Percentiles rank a stretch among this genome's conserved stretches.
Evolutionary conservation across 371 early-diverging fungal genomes (phyloP).

Genomic region (Rhizomucor miehei): DNA sequence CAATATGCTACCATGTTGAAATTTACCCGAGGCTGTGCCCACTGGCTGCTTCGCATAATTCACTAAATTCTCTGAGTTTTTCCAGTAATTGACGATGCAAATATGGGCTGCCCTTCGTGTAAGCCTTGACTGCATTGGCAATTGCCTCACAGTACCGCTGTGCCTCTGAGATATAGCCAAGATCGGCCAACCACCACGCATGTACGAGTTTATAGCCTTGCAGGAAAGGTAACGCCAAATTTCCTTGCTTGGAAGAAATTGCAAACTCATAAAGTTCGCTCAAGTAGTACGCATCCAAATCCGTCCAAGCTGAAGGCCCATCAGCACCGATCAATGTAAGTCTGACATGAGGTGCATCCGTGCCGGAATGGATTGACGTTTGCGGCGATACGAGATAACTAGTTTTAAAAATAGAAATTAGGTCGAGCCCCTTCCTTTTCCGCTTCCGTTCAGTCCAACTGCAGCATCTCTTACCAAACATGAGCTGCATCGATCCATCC

Average conservation of each 20-base stretch:
- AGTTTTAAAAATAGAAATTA: background rate
- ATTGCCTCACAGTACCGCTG: conserved; percentile 76
- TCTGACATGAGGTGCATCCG: conserved; percentile 56
- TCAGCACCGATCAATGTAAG: conserved; percentile 63
- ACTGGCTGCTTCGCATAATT: conserved; percentile 40
- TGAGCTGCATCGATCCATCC: conserved; percentile 77
- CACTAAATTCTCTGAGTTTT: conserved; percentile 52
- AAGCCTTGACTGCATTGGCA: conserved; percentile 66
- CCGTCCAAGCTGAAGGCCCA: conserved; percentile 28
- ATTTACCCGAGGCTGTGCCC: conserved; percentile 44
- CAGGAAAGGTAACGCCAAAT: conserved; percentile 71
- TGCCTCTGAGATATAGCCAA: conserved; percentile 72
- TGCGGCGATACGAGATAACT: conserved; percentile 70
- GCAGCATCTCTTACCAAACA: conserved; percentile 63
- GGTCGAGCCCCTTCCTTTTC: conserved; percentile 7
- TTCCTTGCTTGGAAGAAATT: conserved; percentile 49
- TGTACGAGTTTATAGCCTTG: conserved; percentile 86
- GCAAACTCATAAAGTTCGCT: conserved; percentile 87
- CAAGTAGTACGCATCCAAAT: conserved; percentile 54
- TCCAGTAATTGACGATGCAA: conserved; percentile 69
- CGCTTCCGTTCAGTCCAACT: background rate
- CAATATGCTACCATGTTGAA: background rate
- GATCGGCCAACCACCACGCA: conserved; percentile 81
- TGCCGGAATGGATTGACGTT: conserved; percentile 53
- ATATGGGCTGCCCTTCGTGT: conserved; percentile 74